Evolutionary conservation across 2,329 filamentous ascomycete species (phyloP), one percentile per base, ranked within the genome.

Genomic region (Simplicillium aogashimaense): DNA sequence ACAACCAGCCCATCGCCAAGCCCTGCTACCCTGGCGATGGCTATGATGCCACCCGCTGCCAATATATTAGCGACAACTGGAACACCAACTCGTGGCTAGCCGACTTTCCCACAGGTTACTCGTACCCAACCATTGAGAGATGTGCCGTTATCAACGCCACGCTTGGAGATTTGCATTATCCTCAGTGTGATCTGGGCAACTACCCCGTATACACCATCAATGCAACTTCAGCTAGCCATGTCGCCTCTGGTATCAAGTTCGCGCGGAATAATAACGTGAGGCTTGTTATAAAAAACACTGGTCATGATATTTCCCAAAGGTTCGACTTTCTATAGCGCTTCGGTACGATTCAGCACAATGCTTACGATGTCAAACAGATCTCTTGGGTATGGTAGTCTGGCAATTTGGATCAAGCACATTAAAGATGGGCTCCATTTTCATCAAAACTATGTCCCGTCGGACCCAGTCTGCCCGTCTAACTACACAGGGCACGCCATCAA

Each of bases 251-350:
- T 4, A 35, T 39, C 31, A 15, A 29, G 8, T 39, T 35, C 17
- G 38, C 38, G n/a, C 28, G 14, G 11, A 15, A 35, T 2, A 9
- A 39, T 18, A 39, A 39, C n/a, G 29, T 35, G 18, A 12, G 31
- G n/a, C 7, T 35, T 12, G 31, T 29, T 14, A 39, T 39, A 10
- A 39, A 39, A 11, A 39, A 39, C 15, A 35, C 38, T 4, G 38
- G 38, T 7, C 38, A 35, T 14, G 31, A 39, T 9, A 32, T 25
- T 25, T 25, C 20, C 5, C 20, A 25, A 25, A 25, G 20, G 20
- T 25, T 25, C 9, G 20, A 25, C 6, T 9, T 25, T 25, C n/a
- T n/a, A n/a, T n/a, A n/a, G n/a, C n/a, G n/a, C n/a, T n/a, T n/a
- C n/a, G n/a, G n/a, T n/a, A n/a, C n/a, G n/a, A n/a, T n/a, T n/a